phyloP scores from a whole-genome alignment of 768 basidiomycete genomes.

The Hericium coralloides region DNA sequence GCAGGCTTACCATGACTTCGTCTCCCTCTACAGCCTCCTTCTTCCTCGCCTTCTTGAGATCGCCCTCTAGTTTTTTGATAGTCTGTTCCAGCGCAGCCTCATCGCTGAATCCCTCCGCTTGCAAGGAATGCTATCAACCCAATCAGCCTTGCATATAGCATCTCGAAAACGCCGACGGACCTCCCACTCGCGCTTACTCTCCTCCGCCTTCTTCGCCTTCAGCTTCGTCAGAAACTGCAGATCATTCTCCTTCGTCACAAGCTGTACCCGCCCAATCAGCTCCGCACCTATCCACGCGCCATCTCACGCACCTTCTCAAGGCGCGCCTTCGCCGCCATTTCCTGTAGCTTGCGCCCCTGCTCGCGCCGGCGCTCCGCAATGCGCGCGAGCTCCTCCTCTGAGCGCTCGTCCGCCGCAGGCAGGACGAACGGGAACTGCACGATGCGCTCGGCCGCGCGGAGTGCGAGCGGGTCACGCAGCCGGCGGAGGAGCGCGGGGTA shows the following conservation, averaged over 20 bases:
- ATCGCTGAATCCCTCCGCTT: slow-evolving; percentile 64
- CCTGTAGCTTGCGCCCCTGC: slow-evolving; percentile 82
- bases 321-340: slow-evolving; percentile 79
- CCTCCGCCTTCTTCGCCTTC: slow-evolving; percentile 47
- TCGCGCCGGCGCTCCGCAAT: slow-evolving; percentile 76
- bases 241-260: slow-evolving; percentile 69
- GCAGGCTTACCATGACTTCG: slow-evolving; percentile 34
- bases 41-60: slow-evolving; percentile 69
- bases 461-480: slow-evolving; percentile 54
- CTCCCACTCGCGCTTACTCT: slow-evolving; percentile 70
- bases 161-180: slow-evolving; percentile 25
- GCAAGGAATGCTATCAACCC: slow-evolving; percentile 40
- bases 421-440: slow-evolving; percentile 81
- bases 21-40: slow-evolving; percentile 69
- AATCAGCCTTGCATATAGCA: not conserved
- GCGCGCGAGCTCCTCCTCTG: slow-evolving; percentile 79
- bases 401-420: slow-evolving; percentile 67
- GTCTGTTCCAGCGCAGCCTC: slow-evolving; percentile 72
- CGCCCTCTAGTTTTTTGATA: slow-evolving; percentile 79
- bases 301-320: slow-evolving; percentile 62
- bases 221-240: slow-evolving; percentile 56
- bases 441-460: slow-evolving; percentile 61
- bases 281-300: not conserved
- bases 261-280: slow-evolving; percentile 28
- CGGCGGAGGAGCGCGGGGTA: slow-evolving; percentile 59